Evolutionary conservation across 2,329 filamentous ascomycete species (phyloP).

Genomic region (Helotiales sp.): DNA sequence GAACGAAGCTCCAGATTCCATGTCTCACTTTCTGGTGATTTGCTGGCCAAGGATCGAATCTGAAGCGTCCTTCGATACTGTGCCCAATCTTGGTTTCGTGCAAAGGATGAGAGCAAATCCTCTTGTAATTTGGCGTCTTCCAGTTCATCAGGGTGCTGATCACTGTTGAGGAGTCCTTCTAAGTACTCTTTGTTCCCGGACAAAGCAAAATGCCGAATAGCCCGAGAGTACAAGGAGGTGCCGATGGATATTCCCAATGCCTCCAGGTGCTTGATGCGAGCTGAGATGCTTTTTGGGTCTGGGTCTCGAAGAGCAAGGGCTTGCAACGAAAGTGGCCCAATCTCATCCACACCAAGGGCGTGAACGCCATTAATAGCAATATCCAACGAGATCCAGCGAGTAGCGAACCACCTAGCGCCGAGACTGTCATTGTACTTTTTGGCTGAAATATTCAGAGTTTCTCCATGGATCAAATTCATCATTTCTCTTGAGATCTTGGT

Average conservation of each 20-base stretch:
- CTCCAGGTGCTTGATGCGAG: constrained; percentile 61
- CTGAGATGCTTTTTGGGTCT: constrained; percentile 54
- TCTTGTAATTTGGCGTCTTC: constrained; percentile 56
- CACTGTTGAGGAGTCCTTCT: constrained; percentile 44
- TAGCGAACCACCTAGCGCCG: constrained; percentile 80
- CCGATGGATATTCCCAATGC: constrained; percentile 62
- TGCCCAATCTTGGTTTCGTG: constrained; percentile 48
- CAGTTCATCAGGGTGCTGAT: constrained; percentile 65
- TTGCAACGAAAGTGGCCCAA: constrained; percentile 76
- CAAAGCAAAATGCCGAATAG: constrained; percentile 63
- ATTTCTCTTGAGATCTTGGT: constrained; percentile 32
- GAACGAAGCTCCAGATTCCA: constrained; percentile 50
- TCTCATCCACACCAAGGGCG: constrained; percentile 67
- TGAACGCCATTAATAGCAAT: constrained; percentile 69
- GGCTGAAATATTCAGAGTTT: constrained; percentile 32
- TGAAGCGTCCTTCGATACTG: constrained; percentile 56
- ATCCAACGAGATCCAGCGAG: constrained; percentile 70
- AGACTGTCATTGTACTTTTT: constrained; percentile 65
- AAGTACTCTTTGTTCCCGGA: constrained; percentile 45
- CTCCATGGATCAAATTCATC: constrained; percentile 35
- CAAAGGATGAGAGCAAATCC: constrained; percentile 51
- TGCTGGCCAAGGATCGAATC: constrained; percentile 47
- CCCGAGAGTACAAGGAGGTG: constrained; percentile 62
- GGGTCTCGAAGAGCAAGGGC: constrained; percentile 70
- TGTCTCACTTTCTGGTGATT: constrained; percentile 37